A percentile compares a stretch with the other conserved stretches of the same genome.
Evolutionary conservation across 805 yeast species (phyloP).

Genomic region (Danielia oregonensis): DNA sequence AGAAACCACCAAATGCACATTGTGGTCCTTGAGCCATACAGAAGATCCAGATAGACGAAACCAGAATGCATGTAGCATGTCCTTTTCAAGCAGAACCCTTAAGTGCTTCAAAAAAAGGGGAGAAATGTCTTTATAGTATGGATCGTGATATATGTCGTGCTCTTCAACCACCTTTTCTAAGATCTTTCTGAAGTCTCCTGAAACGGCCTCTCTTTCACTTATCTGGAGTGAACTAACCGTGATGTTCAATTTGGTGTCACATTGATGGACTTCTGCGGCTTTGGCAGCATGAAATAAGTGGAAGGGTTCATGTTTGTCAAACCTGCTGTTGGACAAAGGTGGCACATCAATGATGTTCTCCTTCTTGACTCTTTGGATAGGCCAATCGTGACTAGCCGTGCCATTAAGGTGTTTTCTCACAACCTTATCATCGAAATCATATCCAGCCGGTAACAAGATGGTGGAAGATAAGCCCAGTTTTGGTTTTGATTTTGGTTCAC

Average conservation of each 20-base stretch:
- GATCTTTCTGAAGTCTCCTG: slow-evolving; percentile 4
- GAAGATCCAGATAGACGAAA: slow-evolving; percentile 19
- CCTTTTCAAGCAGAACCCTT: slow-evolving; percentile 8
- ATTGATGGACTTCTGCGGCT: neutral
- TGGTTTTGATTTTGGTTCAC: neutral
- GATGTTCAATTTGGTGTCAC: neutral
- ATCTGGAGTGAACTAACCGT: neutral
- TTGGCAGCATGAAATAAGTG: neutral
- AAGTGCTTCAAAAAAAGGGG: slow-evolving; percentile 8
- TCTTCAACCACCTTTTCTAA: slow-evolving; percentile 7
- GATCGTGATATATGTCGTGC: slow-evolving; percentile 5
- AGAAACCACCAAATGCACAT: slow-evolving; percentile 19
- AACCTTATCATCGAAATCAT: neutral
- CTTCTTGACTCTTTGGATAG: neutral
- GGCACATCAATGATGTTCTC: neutral
- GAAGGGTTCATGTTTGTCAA: neutral
- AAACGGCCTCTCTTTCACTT: neutral
- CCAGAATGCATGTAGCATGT: slow-evolving; percentile 12
- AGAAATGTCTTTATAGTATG: slow-evolving; percentile 7
- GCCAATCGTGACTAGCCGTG: neutral
- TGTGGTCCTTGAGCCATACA: slow-evolving; percentile 18
- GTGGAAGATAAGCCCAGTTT: neutral
- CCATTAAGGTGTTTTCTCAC: neutral
- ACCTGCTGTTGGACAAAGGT: neutral
- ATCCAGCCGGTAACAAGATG: neutral